Conservation (phyloP, 768 basidiomycete genomes). For the Terana coerulea region DNA sequence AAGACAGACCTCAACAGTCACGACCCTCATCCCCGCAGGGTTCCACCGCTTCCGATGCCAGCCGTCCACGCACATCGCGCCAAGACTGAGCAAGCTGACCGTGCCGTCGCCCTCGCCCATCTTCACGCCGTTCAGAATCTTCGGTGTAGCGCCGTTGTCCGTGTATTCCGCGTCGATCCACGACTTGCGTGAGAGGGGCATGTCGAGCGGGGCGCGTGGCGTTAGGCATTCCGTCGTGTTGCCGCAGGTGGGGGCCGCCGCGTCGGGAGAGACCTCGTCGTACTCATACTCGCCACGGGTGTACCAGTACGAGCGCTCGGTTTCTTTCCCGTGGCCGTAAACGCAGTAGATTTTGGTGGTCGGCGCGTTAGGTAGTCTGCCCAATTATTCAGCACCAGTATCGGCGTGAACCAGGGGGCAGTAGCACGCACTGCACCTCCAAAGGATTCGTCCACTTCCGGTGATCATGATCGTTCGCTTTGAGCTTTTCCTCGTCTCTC, state of each 20-base stretch:
- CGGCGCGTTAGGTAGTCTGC: slow-evolving; percentile 82
- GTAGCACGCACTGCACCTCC: slow-evolving; percentile 55
- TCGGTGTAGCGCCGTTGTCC: slow-evolving; percentile 55
- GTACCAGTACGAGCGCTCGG: slow-evolving; percentile 95
- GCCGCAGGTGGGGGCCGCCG: slow-evolving; percentile 38
- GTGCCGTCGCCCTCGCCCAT: slow-evolving; percentile 97
- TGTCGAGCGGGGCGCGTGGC: slow-evolving; percentile 44
- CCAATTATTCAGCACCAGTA: not conserved
- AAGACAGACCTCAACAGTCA: slow-evolving; percentile 74
- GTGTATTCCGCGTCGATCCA: slow-evolving; percentile 88
- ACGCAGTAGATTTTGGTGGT: slow-evolving; percentile 91
- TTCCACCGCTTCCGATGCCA: slow-evolving; percentile 92
- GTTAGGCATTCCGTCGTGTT: slow-evolving; percentile 45
- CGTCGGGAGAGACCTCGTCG: slow-evolving; percentile 52
- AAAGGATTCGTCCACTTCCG: slow-evolving; percentile 93
- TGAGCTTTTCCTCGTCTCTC: slow-evolving; percentile 59
- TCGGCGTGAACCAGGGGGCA: not conserved
- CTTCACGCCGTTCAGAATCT: slow-evolving; percentile 81
- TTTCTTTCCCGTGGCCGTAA: slow-evolving; percentile 95
- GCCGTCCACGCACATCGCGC: slow-evolving; percentile 96
- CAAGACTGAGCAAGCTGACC: slow-evolving; percentile 77
- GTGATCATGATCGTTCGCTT: slow-evolving; percentile 65
- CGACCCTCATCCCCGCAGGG: slow-evolving; percentile 81
- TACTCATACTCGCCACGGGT: slow-evolving; percentile 65
- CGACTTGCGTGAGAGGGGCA: slow-evolving; percentile 53